Evolutionary conservation across 2,329 filamentous ascomycete species (phyloP), one percentile per base, ranked within the genome.

Genomic region (Pseudonectria buxi): DNA sequence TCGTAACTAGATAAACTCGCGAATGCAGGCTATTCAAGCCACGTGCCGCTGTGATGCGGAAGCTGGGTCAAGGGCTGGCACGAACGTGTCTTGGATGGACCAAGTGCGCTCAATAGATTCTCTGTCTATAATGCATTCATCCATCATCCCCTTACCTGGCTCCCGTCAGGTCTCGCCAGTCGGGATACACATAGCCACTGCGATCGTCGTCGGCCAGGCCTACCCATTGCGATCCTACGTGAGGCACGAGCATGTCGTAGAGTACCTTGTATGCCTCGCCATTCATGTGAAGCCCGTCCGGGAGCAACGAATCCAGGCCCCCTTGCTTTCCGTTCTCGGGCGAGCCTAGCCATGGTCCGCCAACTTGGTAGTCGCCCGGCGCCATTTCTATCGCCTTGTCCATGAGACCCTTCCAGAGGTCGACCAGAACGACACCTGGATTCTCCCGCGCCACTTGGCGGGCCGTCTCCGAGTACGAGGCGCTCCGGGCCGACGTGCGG

Each of bases 331-430:
- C 71, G 37, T 66, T 64, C 44, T 66, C 63, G 2, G 63, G 65
- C 16, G 72, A 68, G 3, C 74, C 74, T 24, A 77, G 64, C 50
- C 61, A 58, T 12, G 65, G 63, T 6, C 65, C 65, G 5, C 60
- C 65, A 30, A 59, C 62, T 29, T 75, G 64, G 35, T 78, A 71
- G 53, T 79, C 82, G 32, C 71, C 63, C 47, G 56, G 76, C 55
- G 60, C 75, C 61, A 61, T 76, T 56, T 57, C 71, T 57, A 60
- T 76, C 65, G 59, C 89, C 72, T 75, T 69, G 36, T 76, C 68
- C 79, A 94, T 86, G 50, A 95, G 72, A 0, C 77, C 78, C 41
- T 76, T 73, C 78, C 86, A 94, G 2, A 96, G 71, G 59, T 96
- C 86, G 14, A 94, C 65, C 2, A 90, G 72, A 0, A 77, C 69